Base-by-base conservation (phyloP, 1,284 basidiomycete species). In the Jaminaea rosea region DNA sequence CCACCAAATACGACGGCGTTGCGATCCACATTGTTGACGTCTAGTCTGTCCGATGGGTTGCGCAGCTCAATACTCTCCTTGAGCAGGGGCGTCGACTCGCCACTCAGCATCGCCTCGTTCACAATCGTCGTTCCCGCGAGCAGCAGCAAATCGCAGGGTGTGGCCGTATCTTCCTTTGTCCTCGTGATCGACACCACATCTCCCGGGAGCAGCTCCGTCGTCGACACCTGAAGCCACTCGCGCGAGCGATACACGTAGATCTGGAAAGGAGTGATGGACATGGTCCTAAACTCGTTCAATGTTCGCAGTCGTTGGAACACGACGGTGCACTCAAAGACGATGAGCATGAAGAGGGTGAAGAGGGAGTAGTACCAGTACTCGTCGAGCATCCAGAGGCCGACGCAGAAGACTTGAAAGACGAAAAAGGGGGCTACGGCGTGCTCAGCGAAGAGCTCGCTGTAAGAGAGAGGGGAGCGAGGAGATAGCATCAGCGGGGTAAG, bases 381-480 rank as follows among this genome's bases (percentile, higher is more conserved):
- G 47, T 73, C 71, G 15, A 73, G 60, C 64, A 73, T 63, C 71
- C 71, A 73, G 21, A 73, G 61, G 31, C 71, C 69, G 46, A 72
- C 69, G 46, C 71, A 73, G 50, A 73, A 73, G 49, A 73, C 50
- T 53, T 73, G 71, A 51, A 73, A 73, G 37, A 73, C 71, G 52
- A 73, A 73, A 54, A 73, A 73, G 26, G 71, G 71, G 11, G 71
- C 71, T 32, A 73, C 71, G 13, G 71, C 71, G 52, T 73, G 71
- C 51, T 73, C 69, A 31, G 62, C 56, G 56, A 73, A 73, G 49
- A 73, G 67, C 21, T 68, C 69, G n/a, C n/a, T n/a, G n/a, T n/a
- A n/a, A n/a, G n/a, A n/a, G n/a, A n/a, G n/a, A n/a, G n/a, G n/a
- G n/a, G n/a, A n/a, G n/a, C n/a, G n/a, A n/a, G n/a, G n/a, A n/a